Base-by-base conservation (phyloP, 768 basidiomycete species). In the Tephrocybe sp. region DNA sequence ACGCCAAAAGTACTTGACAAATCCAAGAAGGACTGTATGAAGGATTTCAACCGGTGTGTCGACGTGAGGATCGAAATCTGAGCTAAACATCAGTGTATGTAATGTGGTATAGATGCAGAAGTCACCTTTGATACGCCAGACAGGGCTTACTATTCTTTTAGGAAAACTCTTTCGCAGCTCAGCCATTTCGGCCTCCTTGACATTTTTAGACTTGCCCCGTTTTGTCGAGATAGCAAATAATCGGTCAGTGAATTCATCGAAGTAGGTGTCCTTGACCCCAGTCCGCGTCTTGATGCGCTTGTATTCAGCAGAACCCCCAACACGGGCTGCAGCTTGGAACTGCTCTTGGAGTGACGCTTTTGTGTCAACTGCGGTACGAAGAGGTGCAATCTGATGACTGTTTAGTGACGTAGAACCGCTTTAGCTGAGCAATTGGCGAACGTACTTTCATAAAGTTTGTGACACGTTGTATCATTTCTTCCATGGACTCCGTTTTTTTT, bases 1-100 rank as follows among this genome's bases (percentile, higher is more conserved):
- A 0, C 69, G 64, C 75, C 76, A 79, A 23, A 74, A 65, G 50
- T 78, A 79, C 40, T 78, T 78, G 44, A 78, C 64, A 55, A 75
- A 66, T 0, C 75, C 74, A 1, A 77, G 67, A 0, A 77, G 60
- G 21, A 76, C 57, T 3, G 71, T 68, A 53, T 77, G 76, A 0
- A 77, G 60, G 18, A 76, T 70, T 47, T 77, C 73, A 0, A 75
- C 69, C 4, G 75, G 73, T 1, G 74, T 73, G 49, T 76, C 75
- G 10, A 27, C 42, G 49, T 77, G 67, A 1, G 74, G 67, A 53
- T 79, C 69, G 0, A 77, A 50, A 3, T 63, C 75, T 75, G 33
- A n/a, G 8, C 5, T 34, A 15, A 34, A 15, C 33, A 34, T 10
- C 13, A n/a, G 33, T 34, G 15, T 7, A 7, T 34, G 13, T 4